Evolutionary conservation across 495 filamentous ascomycete species (phyloP).

Genomic region (Podospora didyma): DNA sequence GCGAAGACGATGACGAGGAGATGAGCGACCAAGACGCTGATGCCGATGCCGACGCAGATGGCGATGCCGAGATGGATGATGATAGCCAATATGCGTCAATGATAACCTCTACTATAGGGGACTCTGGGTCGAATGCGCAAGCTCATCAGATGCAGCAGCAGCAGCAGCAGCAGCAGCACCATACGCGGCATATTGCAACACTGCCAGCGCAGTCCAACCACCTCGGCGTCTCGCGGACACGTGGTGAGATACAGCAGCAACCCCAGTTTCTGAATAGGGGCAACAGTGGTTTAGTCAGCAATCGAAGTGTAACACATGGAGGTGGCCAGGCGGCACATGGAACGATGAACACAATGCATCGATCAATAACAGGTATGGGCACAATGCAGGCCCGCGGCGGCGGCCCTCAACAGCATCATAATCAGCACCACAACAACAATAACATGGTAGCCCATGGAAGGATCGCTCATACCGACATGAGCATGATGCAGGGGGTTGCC

Average conservation of each 20-base stretch:
- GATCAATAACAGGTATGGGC: background rate
- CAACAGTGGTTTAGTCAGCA: background rate
- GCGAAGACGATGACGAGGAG: conserved; percentile 14
- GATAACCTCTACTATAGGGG: conserved; percentile 13
- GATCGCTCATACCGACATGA: conserved; percentile 19
- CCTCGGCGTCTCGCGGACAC: background rate
- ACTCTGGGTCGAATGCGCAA: background rate
- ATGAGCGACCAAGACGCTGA: conserved; percentile 23
- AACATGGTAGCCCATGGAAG: background rate
- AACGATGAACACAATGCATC: background rate
- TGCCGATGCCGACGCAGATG: conserved; percentile 16
- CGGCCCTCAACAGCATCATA: background rate
- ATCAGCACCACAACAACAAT: background rate
- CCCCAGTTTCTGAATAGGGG: background rate
- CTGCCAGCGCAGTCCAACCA: conserved; percentile 8
- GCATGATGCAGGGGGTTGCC: conserved; percentile 31
- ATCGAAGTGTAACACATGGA: background rate
- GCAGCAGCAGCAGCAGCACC: conserved; percentile 9
- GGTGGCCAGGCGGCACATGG: background rate
- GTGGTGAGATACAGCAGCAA: background rate
- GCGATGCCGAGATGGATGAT: conserved; percentile 28
- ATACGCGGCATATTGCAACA: conserved; percentile 9
- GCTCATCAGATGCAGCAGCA: background rate
- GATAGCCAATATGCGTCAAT: conserved; percentile 21
- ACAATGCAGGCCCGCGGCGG: background rate